Percentiles rank a stretch among this genome's conserved stretches.
These are phyloP conservation scores for Cutaneotrichosporon spelunceum DNA, from an alignment of 1,284 basidiomycete species.

Conservation along the genomic window DNA sequence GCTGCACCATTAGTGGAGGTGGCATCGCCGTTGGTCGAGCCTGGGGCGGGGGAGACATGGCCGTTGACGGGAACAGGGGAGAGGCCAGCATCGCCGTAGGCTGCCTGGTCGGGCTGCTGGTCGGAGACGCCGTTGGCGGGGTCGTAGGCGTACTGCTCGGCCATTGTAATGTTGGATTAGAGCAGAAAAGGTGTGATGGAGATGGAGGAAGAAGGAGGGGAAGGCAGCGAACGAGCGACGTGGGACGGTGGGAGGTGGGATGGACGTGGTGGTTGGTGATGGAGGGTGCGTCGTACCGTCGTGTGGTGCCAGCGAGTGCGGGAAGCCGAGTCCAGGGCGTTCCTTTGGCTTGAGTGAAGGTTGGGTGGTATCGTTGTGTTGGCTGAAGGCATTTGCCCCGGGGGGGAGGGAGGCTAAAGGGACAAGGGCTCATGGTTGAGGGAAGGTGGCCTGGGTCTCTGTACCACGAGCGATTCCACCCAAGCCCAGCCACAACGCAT, in stretches of 20 bases:
- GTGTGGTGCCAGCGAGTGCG: conserved; percentile 1
- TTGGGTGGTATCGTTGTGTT: too few species aligned
- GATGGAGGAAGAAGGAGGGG: neutral
- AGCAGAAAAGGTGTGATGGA: conserved; percentile 3
- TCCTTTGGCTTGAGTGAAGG: too few species aligned
- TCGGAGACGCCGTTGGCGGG: conserved; percentile 18
- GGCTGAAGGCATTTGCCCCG: too few species aligned
- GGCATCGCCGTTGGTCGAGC: conserved; percentile 14
- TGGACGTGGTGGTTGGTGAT: neutral
- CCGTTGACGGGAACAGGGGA: conserved; percentile 9
- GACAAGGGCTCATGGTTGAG: neutral
- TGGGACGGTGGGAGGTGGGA: neutral
- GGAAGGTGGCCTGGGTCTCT: too few species aligned
- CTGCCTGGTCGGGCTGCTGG: neutral
- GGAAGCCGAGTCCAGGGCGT: conserved; percentile 1
- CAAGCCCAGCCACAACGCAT: too few species aligned
- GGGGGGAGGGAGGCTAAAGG: neutral
- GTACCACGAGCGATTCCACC: too few species aligned
- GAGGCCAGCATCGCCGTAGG: neutral
- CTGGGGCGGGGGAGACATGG: conserved; percentile 11
- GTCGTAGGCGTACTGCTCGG: conserved; percentile 42
- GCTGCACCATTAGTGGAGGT: conserved; percentile 14
- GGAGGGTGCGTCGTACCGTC: neutral
- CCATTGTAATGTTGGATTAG: conserved; percentile 26
- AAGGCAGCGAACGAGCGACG: neutral